Percentiles rank a stretch among this genome's conserved stretches.
Evolutionary conservation across 148 eudicot genomes (phyloP).

Genomic region (Euryodendron excelsum): DNA sequence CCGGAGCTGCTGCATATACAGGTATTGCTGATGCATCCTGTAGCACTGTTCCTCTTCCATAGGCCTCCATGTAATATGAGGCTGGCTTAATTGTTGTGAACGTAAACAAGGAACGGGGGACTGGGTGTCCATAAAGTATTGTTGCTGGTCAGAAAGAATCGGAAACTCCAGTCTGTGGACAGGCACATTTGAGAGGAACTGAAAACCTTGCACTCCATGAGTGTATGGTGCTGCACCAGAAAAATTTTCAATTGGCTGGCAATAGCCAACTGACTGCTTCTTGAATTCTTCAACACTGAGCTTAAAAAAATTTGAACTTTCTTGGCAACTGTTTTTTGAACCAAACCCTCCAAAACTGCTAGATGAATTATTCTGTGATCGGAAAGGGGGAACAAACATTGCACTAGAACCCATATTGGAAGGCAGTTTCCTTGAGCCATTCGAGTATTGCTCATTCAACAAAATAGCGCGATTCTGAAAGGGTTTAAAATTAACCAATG

Average conservation of each 20-base stretch:
- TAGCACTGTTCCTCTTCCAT: constrained; percentile 26
- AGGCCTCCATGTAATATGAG: constrained; percentile 22
- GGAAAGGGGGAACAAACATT: constrained; percentile 1
- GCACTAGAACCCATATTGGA: constrained; percentile 10
- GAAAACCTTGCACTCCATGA: constrained; percentile 25
- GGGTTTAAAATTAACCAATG: not conserved
- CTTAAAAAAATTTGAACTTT: not conserved
- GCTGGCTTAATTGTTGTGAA: constrained; percentile 20
- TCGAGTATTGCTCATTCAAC: constrained; percentile 13
- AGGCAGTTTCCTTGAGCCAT: constrained; percentile 18
- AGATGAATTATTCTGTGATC: constrained; percentile 6
- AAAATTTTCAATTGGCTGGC: constrained; percentile 18
- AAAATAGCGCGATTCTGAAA: constrained; percentile 10
- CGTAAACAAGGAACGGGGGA: constrained; percentile 14
- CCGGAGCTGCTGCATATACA: constrained; percentile 27
- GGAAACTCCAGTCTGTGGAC: no score
- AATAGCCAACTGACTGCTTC: constrained; percentile 17
- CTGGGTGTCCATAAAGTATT: constrained; percentile 13
- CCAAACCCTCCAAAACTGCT: constrained; percentile 5
- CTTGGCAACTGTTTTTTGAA: constrained; percentile 7
- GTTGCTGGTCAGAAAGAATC: constrained; percentile 22
- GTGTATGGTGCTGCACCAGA: constrained; percentile 8
- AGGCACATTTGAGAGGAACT: constrained; percentile 20
- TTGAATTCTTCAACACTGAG: constrained; percentile 16
- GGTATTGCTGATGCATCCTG: constrained; percentile 26